Base-by-base conservation (phyloP, 176 grass and related monocot genomes). In the Otatea glauca region DNA sequence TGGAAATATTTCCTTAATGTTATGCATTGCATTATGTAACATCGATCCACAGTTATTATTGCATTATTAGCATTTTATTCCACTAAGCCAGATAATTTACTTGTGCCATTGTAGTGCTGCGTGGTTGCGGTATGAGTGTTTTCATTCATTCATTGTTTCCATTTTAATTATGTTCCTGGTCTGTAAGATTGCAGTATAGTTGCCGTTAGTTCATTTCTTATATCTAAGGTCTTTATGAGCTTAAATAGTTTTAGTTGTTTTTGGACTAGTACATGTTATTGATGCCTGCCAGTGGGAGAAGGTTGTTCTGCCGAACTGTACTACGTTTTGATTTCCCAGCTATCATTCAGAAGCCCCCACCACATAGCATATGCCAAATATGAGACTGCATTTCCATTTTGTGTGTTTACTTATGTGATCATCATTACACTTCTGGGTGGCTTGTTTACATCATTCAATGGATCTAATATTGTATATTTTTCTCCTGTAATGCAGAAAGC, bases 401-500 rank as follows among this genome's bases (percentile, higher is more conserved):
- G 60, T 84, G 9, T 20, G 13, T 29, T 61, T 25, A 18, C 38
- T 70, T 61, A 25, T 25, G 9, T 17, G 9, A 59, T 80, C 32
- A 67, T 37, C 18, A 68, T 18, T 10, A 39, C 58, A 54, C 41
- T 78, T 73, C 11, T 55, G 18, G 59, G 21, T 80, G 37, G 58
- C 9, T 66, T 44, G 25, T 54, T 51, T 76, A 16, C 14, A 35
- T n/a, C 32, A 16, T 75, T 10, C 10, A 25, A 17, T 74, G 39
- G 12, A 0, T 79, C 71, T 88, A 20, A 91, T 39, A 78, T 49
- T 84, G 23, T 79, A 48, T 72, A 25, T 43, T 70, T 62, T 67
- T 81, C 61, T 49, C 29, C 9, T 89, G 75, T 72, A 83, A 77
- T 92, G 90, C 97, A 99, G 93, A 85, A 85, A 86, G 41, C 80